These are phyloP conservation scores for Raphidocelis subcapitata DNA, from an alignment of 139 green algal genomes.

Conservation along the genomic window DNA sequence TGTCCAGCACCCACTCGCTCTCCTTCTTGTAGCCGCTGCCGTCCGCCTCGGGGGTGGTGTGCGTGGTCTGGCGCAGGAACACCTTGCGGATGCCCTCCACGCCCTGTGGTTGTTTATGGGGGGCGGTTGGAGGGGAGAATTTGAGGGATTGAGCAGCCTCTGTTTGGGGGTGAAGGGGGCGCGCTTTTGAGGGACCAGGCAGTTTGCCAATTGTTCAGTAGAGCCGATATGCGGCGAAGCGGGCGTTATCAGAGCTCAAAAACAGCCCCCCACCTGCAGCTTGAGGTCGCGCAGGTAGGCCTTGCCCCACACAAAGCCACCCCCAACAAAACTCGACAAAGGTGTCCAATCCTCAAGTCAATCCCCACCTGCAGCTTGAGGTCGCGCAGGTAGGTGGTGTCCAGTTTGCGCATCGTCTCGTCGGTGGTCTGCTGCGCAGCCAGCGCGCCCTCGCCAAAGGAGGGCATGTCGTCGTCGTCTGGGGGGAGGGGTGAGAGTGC, in stretches of 20 bases:
- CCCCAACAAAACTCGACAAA: no score
- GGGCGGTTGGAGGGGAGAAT: not conserved
- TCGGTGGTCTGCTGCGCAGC: slow-evolving; percentile 55
- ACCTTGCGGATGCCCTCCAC: slow-evolving; percentile 89
- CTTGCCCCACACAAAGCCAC: no score
- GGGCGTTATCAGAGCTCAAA: no score
- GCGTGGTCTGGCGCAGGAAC: slow-evolving; percentile 88
- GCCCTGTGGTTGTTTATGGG: slow-evolving; percentile 23
- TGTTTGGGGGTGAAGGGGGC: not conserved
- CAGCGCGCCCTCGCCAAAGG: not conserved
- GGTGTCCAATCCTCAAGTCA: no score
- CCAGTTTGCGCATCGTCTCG: slow-evolving; percentile 51
- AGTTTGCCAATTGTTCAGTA: no score
- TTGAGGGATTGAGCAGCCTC: not conserved
- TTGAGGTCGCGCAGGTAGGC: slow-evolving; percentile 58
- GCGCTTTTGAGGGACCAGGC: slow-evolving; percentile 55
- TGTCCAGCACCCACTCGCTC: slow-evolving; percentile 97
- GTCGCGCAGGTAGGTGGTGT: slow-evolving; percentile 51
- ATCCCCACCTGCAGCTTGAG: slow-evolving; percentile 69
- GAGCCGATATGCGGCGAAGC: no score
- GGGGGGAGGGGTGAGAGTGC: no score
- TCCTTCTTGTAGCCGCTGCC: slow-evolving; percentile 56
- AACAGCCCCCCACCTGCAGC: slow-evolving; percentile 62
- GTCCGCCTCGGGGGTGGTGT: slow-evolving; percentile 28
- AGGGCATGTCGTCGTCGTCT: slow-evolving; percentile 8